Conservation (phyloP, 495 filamentous ascomycete genomes). For the Zalerion maritima region DNA sequence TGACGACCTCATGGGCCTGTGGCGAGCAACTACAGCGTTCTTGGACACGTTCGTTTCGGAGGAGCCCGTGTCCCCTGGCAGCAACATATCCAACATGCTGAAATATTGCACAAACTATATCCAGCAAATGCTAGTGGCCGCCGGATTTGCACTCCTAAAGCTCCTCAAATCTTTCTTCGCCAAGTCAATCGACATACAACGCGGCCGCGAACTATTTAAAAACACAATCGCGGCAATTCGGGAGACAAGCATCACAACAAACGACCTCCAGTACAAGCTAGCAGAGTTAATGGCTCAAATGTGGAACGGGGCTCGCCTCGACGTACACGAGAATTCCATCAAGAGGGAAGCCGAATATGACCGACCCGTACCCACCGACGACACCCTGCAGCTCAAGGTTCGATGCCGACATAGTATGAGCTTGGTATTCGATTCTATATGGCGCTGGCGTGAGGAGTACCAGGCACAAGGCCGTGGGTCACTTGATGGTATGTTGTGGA, state of each 20-base stretch:
- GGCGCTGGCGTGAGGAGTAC: conserved; percentile 84
- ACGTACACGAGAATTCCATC: conserved; percentile 22
- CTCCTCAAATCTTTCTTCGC: conserved; percentile 75
- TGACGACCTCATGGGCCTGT: conserved; percentile 62
- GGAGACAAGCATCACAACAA: conserved; percentile 60
- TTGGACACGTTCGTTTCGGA: conserved; percentile 57
- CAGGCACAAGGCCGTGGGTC: conserved; percentile 61
- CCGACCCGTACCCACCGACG: conserved; percentile 38
- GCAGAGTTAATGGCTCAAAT: conserved; percentile 86
- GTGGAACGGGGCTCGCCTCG: conserved; percentile 61
- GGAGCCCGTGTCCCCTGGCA: conserved; percentile 29
- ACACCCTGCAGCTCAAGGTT: conserved; percentile 69
- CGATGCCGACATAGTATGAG: conserved; percentile 88
- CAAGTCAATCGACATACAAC: conserved; percentile 52
- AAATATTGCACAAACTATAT: conserved; percentile 72
- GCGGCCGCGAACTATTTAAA: conserved; percentile 62
- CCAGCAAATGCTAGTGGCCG: conserved; percentile 83
- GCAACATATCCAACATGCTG: conserved; percentile 29
- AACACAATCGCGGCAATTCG: conserved; percentile 63
- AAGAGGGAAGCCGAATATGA: conserved; percentile 23
- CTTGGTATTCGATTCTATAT: conserved; percentile 80
- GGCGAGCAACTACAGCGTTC: conserved; percentile 59
- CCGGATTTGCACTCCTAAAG: conserved; percentile 72
- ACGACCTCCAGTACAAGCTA: conserved; percentile 73
- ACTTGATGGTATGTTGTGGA: conserved; percentile 51